Percentiles rank a stretch among this genome's conserved stretches.
Conservation (phyloP, 139 green algal species). For the Astrephomene gubernaculifera region DNA sequence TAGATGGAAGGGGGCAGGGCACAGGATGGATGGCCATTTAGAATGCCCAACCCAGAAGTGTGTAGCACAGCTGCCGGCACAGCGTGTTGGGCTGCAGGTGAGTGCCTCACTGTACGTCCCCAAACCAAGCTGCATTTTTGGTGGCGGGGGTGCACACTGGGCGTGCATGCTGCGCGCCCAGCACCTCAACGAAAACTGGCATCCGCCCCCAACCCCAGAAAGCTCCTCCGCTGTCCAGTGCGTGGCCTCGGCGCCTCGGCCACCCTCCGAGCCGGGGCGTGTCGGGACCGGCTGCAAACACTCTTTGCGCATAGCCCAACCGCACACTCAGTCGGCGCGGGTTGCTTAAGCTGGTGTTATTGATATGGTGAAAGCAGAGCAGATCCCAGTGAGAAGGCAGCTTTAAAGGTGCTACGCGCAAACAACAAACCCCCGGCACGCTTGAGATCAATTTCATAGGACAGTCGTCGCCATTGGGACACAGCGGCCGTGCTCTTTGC, state of each 20-base stretch:
- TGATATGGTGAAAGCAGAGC: not conserved
- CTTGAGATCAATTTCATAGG: too few relatives aligned
- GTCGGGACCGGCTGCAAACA: not conserved
- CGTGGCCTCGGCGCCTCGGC: not conserved
- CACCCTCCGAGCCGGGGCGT: not conserved
- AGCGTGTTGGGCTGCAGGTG: not conserved
- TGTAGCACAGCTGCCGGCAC: not conserved
- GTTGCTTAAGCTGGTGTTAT: not conserved
- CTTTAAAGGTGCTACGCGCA: too few relatives aligned
- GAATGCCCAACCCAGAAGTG: slow-evolving; percentile 13
- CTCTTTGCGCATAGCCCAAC: not conserved
- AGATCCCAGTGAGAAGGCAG: too few relatives aligned
- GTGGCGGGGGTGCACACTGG: not conserved
- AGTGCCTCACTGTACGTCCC: slow-evolving; percentile 1
- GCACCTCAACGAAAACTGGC: not conserved
- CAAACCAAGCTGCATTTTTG: not conserved
- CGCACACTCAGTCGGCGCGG: not conserved
- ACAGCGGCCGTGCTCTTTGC: too few relatives aligned
- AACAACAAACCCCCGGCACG: too few relatives aligned
- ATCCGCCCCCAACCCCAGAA: not conserved
- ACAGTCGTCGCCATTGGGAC: too few relatives aligned
- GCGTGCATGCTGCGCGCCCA: not conserved
- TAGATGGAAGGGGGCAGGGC: not conserved
- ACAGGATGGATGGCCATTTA: not conserved
- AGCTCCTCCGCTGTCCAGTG: not conserved